phyloP scores from a whole-genome alignment of 176 grass and related monocot species.

The Metroxylon sagu region DNA sequence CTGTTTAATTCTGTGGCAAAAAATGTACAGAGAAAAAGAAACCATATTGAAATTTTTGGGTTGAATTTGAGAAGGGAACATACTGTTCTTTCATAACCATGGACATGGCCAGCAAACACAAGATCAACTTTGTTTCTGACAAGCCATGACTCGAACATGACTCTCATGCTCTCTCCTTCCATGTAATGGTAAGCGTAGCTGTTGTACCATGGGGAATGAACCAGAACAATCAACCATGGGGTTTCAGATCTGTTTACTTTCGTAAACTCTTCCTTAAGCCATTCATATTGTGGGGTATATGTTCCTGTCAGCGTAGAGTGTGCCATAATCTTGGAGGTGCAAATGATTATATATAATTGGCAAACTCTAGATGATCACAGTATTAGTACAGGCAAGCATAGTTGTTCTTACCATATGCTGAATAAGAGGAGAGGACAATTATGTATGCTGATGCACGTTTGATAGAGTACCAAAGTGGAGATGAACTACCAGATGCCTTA shows the following conservation, averaged over 20 bases:
- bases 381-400: too few relatives aligned
- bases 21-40: neutral
- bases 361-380: too few relatives aligned
- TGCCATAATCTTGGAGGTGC: too few relatives aligned
- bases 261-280: conserved; percentile 38
- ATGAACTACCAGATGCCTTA: conserved; percentile 26
- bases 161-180: conserved; percentile 62
- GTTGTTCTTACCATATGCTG: conserved; percentile 30
- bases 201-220: conserved; percentile 77
- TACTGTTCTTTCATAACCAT: conserved; percentile 53
- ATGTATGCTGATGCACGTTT: conserved; percentile 33
- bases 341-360: too few relatives aligned
- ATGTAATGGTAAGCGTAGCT: conserved; percentile 71
- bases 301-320: conserved; percentile 19
- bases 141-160: conserved; percentile 48
- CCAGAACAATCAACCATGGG: conserved; percentile 44
- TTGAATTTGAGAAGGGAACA: neutral
- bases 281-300: conserved; percentile 65
- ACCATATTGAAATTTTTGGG: too few relatives aligned
- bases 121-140: conserved; percentile 41
- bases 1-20: too few relatives aligned
- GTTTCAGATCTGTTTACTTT: conserved; percentile 31
- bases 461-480: conserved; percentile 52
- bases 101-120: conserved; percentile 47
- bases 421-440: conserved; percentile 50